A percentile compares a stretch with the other conserved stretches of the same genome.
phyloP scores from a whole-genome alignment of 306 rosid species.

The Senna tora region DNA sequence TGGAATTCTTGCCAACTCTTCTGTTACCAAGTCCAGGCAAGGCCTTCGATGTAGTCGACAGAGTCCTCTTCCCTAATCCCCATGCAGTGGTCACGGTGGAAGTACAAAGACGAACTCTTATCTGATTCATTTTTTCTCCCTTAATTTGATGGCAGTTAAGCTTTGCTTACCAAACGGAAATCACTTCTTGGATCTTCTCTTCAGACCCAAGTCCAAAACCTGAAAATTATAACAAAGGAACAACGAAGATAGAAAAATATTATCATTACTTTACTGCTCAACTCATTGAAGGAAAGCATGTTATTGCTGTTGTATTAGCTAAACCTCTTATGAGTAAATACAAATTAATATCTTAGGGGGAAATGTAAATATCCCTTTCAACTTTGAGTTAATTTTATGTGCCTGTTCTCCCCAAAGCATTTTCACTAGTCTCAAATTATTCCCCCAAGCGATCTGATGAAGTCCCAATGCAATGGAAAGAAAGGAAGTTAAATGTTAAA shows the following conservation, averaged over 20 bases:
- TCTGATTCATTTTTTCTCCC: slow-evolving; percentile 7
- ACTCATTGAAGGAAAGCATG: no score
- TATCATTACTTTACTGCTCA: neutral
- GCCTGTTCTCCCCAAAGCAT: no score
- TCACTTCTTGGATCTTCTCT: neutral
- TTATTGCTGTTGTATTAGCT: no score
- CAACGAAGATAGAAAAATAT: no score
- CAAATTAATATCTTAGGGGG: no score
- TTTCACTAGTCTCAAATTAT: no score
- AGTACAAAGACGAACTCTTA: neutral
- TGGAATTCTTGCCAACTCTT: slow-evolving; percentile 39
- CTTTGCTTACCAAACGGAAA: neutral
- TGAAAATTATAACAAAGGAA: neutral
- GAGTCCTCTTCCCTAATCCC: slow-evolving; percentile 35
- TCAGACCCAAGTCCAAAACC: neutral
- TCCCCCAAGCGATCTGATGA: no score
- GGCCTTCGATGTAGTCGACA: slow-evolving; percentile 50
- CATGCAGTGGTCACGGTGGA: neutral
- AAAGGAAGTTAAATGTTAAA: no score
- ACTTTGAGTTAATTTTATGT: no score
- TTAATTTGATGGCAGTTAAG: neutral
- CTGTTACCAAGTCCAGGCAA: slow-evolving; percentile 36
- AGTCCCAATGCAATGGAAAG: no score
- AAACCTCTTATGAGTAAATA: no score
- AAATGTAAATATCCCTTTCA: no score